A percentile compares a stretch with the other conserved stretches of the same genome.
phyloP scores from a whole-genome alignment of 306 rosid genomes.

The Ochetophila trinervis region DNA sequence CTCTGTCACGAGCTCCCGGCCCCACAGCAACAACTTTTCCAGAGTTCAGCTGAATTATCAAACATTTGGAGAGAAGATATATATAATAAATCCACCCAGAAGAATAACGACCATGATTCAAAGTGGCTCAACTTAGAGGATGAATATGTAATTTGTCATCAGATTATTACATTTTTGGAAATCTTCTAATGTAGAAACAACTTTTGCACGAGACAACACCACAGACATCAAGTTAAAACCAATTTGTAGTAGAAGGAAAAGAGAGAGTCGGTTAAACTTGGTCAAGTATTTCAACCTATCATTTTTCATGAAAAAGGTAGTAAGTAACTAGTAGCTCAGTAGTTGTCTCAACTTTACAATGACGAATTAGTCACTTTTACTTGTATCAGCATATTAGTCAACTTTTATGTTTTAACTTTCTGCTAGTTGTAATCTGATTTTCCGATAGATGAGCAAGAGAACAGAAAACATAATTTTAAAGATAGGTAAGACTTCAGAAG shows the following conservation, averaged over 20 bases:
- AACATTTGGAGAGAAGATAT: background rate
- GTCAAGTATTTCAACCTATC: background rate
- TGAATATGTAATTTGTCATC: background rate
- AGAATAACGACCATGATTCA: background rate
- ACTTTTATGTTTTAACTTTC: no score
- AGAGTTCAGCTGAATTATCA: slow-evolving; percentile 46
- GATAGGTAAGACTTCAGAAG: no score
- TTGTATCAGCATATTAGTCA: background rate
- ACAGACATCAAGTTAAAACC: background rate
- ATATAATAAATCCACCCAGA: background rate
- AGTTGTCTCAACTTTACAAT: background rate
- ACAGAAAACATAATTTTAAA: no score
- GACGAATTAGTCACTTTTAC: no score
- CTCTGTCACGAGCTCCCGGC: slow-evolving; percentile 55
- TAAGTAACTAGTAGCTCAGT: background rate
- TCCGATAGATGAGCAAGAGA: no score
- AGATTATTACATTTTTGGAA: background rate
- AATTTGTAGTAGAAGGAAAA: background rate
- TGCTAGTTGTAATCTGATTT: no score
- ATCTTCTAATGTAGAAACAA: background rate
- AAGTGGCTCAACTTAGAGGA: background rate
- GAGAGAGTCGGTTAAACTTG: background rate
- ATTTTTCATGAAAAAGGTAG: background rate
- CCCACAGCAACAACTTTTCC: slow-evolving; percentile 72
- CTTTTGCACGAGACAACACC: background rate